A percentile compares a stretch with the other conserved stretches of the same genome.
Conservation (phyloP, 1,139 yeast species). For the Tardiomyces digboiensis region DNA sequence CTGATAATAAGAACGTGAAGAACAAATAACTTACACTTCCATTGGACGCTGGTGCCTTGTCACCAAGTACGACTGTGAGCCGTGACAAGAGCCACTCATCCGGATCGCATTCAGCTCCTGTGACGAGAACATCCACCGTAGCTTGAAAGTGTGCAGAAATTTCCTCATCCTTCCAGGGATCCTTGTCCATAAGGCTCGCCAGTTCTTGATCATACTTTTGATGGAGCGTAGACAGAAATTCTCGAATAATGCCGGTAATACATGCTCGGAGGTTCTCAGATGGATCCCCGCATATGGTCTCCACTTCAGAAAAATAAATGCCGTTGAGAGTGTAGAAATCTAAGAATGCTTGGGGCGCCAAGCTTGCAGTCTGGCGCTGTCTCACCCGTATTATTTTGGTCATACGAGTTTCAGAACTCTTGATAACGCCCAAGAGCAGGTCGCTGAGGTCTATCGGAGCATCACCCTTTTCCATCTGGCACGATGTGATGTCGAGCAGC, state of each 20-base stretch:
- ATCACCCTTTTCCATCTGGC: slow-evolving; percentile 18
- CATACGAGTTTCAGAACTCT: slow-evolving; percentile 65
- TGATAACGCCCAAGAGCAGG: slow-evolving; percentile 52
- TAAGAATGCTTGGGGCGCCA: slow-evolving; percentile 43
- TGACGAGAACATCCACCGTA: slow-evolving; percentile 45
- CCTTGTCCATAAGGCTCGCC: slow-evolving; percentile 48
- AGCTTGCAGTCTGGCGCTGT: slow-evolving; percentile 55
- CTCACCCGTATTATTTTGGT: slow-evolving; percentile 74
- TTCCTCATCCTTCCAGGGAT: slow-evolving; percentile 69
- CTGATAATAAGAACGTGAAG: not conserved
- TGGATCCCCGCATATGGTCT: slow-evolving; percentile 67
- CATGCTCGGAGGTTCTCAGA: slow-evolving; percentile 56
- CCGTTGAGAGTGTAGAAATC: slow-evolving; percentile 58
- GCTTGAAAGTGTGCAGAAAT: slow-evolving; percentile 42
- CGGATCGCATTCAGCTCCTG: slow-evolving; percentile 41
- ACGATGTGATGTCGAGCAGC: slow-evolving; percentile 62
- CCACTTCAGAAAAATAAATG: slow-evolving; percentile 75
- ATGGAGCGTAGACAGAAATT: slow-evolving; percentile 51
- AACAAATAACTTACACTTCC: not conserved
- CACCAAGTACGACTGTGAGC: slow-evolving; percentile 2
- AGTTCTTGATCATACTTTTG: slow-evolving; percentile 38
- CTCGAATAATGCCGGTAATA: slow-evolving; percentile 55
- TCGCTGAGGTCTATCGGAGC: slow-evolving; percentile 22
- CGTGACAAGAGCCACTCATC: slow-evolving; percentile 35
- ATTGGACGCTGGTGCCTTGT: not conserved